Evolutionary conservation across 495 filamentous ascomycete species (phyloP).

Genomic region (Trichoderma reesei): DNA sequence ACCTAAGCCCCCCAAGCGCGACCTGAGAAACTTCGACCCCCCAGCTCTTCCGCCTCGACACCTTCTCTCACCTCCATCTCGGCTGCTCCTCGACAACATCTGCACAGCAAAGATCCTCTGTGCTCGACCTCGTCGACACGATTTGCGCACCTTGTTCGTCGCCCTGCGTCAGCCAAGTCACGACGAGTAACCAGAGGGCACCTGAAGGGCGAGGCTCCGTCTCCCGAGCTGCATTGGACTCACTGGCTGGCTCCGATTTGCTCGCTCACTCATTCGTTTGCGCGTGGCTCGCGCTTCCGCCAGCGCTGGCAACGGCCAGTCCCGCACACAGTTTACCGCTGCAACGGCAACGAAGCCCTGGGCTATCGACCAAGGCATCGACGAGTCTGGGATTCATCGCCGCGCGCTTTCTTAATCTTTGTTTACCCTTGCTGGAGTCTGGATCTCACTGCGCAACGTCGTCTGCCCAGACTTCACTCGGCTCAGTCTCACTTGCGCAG

Average conservation of each 20-base stretch:
- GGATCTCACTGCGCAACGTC: neutral
- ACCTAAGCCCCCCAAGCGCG: conserved; percentile 22
- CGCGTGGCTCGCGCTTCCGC: conserved; percentile 5
- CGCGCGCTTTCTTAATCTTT: neutral
- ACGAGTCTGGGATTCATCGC: neutral
- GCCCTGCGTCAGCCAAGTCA: conserved; percentile 4
- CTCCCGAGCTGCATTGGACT: conserved; percentile 2
- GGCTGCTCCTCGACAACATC: neutral
- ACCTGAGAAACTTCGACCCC: conserved; percentile 10
- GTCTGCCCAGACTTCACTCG: neutral
- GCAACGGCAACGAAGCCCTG: neutral
- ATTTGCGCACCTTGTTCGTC: neutral
- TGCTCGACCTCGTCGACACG: neutral
- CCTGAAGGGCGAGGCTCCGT: neutral
- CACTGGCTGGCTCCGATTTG: neutral
- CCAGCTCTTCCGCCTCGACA: conserved; percentile 8
- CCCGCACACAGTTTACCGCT: neutral
- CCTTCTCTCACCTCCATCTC: conserved; percentile 17
- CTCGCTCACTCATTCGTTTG: conserved; percentile 5
- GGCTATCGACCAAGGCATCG: neutral
- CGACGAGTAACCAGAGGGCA: neutral
- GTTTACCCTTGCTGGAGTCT: neutral
- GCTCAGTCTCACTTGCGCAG: neutral
- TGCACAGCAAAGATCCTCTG: neutral
- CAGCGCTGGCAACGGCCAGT: conserved; percentile 4